phyloP scores from a whole-genome alignment of 2,329 filamentous ascomycete species.

The Chaetomiaceae sp. region DNA sequence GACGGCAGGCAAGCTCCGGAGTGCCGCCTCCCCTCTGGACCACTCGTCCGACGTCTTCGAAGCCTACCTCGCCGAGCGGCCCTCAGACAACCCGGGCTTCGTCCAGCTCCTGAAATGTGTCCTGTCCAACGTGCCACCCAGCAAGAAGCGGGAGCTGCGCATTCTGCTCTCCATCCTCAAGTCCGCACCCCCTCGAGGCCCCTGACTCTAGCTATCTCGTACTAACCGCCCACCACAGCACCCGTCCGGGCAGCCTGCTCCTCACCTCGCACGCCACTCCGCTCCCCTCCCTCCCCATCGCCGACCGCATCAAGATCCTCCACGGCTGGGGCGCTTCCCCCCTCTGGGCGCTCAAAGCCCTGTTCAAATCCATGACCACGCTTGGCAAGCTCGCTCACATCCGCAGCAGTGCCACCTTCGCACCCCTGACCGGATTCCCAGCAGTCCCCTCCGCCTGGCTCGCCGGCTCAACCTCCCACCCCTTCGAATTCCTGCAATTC shows the following conservation, averaged over 20 bases:
- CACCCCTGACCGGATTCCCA: slow-evolving; percentile 52
- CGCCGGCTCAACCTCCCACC: slow-evolving; percentile 45
- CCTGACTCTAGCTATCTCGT: background rate
- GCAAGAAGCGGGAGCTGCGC: slow-evolving; percentile 12
- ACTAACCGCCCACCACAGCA: slow-evolving; percentile 39
- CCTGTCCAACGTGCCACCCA: slow-evolving; percentile 19
- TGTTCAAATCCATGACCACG: slow-evolving; percentile 52
- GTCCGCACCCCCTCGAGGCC: background rate
- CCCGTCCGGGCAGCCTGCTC: slow-evolving; percentile 56
- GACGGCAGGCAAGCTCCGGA: slow-evolving; percentile 15
- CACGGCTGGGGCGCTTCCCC: slow-evolving; percentile 57
- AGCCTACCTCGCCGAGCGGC: slow-evolving; percentile 24
- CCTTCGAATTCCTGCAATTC: slow-evolving; percentile 59
- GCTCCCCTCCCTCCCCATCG: slow-evolving; percentile 55
- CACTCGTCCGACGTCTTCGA: slow-evolving; percentile 11
- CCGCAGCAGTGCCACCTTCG: slow-evolving; percentile 51
- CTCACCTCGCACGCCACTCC: slow-evolving; percentile 64
- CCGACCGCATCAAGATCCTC: slow-evolving; percentile 57
- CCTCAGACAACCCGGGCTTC: slow-evolving; percentile 21
- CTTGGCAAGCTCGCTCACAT: slow-evolving; percentile 52
- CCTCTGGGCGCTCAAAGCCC: slow-evolving; percentile 47
- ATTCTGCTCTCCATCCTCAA: slow-evolving; percentile 20
- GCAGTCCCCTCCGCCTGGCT: slow-evolving; percentile 49
- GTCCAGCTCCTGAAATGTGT: slow-evolving; percentile 20
- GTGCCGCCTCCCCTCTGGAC: slow-evolving; percentile 10